Evolutionary conservation across 768 basidiomycete species (phyloP).

Genomic region (Tricholoma sp.): DNA sequence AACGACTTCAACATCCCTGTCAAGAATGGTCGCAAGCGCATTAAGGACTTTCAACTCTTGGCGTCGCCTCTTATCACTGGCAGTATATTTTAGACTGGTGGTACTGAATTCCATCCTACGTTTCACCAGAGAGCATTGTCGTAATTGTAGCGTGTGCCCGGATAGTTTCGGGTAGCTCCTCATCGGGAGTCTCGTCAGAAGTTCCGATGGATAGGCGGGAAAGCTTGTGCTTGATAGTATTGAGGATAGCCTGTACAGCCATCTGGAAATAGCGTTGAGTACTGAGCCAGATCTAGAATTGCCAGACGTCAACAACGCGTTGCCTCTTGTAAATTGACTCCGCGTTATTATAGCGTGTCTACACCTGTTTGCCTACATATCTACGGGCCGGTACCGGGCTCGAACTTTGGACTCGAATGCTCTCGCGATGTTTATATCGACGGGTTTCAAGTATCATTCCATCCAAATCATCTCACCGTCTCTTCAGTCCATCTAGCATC

Average conservation of each 20-base stretch:
- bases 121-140: not conserved
- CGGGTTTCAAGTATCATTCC: not conserved
- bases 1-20: not conserved
- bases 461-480: constrained; percentile 3
- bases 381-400: not conserved
- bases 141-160: not conserved
- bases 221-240: not conserved
- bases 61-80: not conserved
- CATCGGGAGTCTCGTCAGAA: not conserved
- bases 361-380: too few species aligned
- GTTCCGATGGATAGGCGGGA: not conserved
- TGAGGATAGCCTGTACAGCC: not conserved
- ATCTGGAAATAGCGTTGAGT: not conserved
- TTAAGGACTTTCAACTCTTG: not conserved
- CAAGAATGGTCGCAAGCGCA: not conserved
- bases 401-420: not conserved
- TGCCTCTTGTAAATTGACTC: too few species aligned
- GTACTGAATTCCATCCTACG: not conserved
- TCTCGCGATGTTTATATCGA: not conserved
- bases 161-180: not conserved
- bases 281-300: too few species aligned
- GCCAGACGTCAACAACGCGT: too few species aligned
- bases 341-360: too few species aligned
- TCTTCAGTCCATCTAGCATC: constrained; percentile 5
- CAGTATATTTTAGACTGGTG: not conserved